phyloP scores from a whole-genome alignment of 345 rosid species.

The Stellera chamaejasme region DNA sequence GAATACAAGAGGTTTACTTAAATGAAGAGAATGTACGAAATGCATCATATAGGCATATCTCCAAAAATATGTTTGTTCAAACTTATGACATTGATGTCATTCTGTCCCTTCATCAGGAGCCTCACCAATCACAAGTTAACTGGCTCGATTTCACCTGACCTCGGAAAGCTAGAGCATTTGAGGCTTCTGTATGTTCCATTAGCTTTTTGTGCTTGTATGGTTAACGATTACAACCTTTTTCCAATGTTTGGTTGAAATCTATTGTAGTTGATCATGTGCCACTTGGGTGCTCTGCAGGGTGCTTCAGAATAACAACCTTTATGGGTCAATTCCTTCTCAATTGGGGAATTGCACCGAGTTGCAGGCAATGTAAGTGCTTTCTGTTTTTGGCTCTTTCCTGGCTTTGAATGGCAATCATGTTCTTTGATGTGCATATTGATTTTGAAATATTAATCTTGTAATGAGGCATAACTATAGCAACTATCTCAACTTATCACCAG shows the following conservation, averaged over 20 bases:
- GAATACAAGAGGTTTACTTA: too few species aligned
- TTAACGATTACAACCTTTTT: not conserved
- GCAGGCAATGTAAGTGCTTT: conserved; percentile 56
- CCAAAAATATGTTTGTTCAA: not conserved
- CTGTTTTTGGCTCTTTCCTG: not conserved
- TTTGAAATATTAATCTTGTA: too few species aligned
- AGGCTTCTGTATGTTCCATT: conserved; percentile 52
- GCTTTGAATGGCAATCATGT: too few species aligned
- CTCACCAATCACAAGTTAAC: conserved; percentile 69
- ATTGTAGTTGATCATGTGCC: conserved; percentile 18
- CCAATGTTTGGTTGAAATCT: conserved; percentile 6
- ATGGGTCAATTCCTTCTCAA: conserved; percentile 79
- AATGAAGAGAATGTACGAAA: not conserved
- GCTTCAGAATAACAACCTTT: conserved; percentile 73
- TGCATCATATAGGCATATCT: not conserved
- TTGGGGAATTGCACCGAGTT: conserved; percentile 81
- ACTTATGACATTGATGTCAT: conserved; percentile 1
- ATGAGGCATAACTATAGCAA: too few species aligned
- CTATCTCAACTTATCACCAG: too few species aligned
- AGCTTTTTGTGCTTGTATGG: conserved; percentile 6
- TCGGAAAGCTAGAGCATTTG: conserved; percentile 75
- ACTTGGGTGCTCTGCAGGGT: conserved; percentile 36
- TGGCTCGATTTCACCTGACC: conserved; percentile 78
- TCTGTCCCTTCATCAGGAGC: conserved; percentile 39
- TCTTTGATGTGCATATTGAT: too few species aligned